A percentile compares a stretch with the other conserved stretches of the same genome.
phyloP scores from a whole-genome alignment of 345 rosid genomes.

The Lepidium didymum region DNA sequence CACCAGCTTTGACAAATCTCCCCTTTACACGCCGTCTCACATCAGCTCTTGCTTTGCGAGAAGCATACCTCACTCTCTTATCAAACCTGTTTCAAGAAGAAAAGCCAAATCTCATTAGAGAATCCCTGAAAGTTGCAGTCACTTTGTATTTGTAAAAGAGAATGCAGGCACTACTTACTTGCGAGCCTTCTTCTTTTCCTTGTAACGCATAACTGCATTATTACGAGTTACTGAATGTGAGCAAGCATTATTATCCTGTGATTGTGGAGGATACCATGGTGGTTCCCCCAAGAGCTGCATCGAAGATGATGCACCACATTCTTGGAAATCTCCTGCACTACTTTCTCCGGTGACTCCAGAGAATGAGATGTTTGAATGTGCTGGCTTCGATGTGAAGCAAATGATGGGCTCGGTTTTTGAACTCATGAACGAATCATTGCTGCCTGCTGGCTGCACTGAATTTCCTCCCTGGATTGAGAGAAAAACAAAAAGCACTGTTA shows the following conservation, averaged over 20 bases:
- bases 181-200: constrained; percentile 91
- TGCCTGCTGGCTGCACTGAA: constrained; percentile 54
- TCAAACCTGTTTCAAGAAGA: constrained; percentile 55
- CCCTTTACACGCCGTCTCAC: constrained; percentile 96
- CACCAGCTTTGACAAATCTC: constrained; percentile 93
- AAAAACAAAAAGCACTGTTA: not conserved
- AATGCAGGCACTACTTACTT: constrained; percentile 46
- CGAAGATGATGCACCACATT: constrained; percentile 74
- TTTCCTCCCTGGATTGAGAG: constrained; percentile 32
- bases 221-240: constrained; percentile 54
- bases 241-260: constrained; percentile 40
- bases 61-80: constrained; percentile 87
- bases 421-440: constrained; percentile 82
- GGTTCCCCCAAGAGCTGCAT: constrained; percentile 77
- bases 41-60: constrained; percentile 98
- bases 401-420: constrained; percentile 82
- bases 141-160: not conserved
- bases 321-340: constrained; percentile 77
- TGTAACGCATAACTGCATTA: constrained; percentile 89
- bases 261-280: constrained; percentile 72
- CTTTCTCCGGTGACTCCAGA: constrained; percentile 90
- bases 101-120: not conserved
- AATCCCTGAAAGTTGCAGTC: not conserved
- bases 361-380: constrained; percentile 72
- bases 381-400: constrained; percentile 45